These are phyloP conservation scores for Penicillium robsamsonii DNA, from an alignment of 495 filamentous ascomycete species.

Conservation along the genomic window DNA sequence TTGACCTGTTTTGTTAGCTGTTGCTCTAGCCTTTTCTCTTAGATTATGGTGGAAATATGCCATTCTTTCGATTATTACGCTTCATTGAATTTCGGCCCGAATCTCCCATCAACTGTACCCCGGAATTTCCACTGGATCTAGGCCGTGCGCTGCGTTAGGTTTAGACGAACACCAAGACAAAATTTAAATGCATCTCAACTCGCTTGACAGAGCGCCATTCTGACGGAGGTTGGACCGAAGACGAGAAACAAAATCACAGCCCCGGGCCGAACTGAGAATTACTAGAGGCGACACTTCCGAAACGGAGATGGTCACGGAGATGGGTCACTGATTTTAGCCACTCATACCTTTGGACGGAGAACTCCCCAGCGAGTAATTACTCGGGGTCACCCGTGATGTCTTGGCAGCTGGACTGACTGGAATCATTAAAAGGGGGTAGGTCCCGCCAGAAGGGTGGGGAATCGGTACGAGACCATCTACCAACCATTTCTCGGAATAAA, in stretches of 20 bases:
- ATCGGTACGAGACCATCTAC: background rate
- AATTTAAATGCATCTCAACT: background rate
- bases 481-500: background rate
- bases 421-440: background rate
- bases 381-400: background rate
- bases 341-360: background rate
- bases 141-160: background rate
- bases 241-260: background rate
- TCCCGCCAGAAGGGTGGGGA: background rate
- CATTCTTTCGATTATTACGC: background rate
- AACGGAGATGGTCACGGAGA: background rate
- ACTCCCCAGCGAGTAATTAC: background rate
- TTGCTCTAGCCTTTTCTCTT: background rate
- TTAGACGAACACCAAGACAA: background rate
- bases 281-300: background rate
- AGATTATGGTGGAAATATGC: background rate
- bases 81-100: background rate
- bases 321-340: background rate
- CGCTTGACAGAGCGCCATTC: background rate
- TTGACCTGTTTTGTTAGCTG: background rate
- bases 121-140: background rate
- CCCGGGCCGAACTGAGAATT: slow-evolving; percentile 2
- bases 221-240: background rate
- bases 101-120: background rate
- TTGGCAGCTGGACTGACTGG: background rate